A percentile compares a stretch with the other conserved stretches of the same genome.
phyloP scores from a whole-genome alignment of 805 yeast genomes.

The Saturnispora galanensis region DNA sequence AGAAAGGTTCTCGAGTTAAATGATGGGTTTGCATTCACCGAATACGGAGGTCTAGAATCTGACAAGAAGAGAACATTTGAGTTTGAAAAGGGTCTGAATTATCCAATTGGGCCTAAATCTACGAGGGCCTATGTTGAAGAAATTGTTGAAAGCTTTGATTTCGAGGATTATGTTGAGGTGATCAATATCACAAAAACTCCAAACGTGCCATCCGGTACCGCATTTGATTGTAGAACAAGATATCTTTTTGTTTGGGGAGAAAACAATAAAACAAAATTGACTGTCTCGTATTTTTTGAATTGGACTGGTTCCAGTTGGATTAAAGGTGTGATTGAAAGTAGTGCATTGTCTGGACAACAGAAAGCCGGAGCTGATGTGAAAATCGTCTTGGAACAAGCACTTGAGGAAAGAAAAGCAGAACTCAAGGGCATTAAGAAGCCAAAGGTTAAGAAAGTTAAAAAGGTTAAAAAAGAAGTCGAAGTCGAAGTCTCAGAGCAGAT shows the following conservation, averaged over 20 bases:
- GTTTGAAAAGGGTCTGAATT: conserved; percentile 68
- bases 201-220: conserved; percentile 86
- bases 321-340: conserved; percentile 78
- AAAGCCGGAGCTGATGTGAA: conserved; percentile 41
- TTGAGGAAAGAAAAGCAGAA: conserved; percentile 12
- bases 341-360: conserved; percentile 71
- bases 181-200: conserved; percentile 69
- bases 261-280: conserved; percentile 47
- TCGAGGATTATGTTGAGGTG: conserved; percentile 46
- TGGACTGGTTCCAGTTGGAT: conserved; percentile 95
- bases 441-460: neutral
- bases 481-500: neutral
- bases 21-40: conserved; percentile 38
- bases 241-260: conserved; percentile 69
- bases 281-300: conserved; percentile 62
- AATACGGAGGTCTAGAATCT: conserved; percentile 31
- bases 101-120: conserved; percentile 86
- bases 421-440: neutral
- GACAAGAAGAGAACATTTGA: conserved; percentile 37
- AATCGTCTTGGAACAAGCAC: conserved; percentile 15
- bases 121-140: conserved; percentile 61
- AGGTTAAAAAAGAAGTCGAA: neutral
- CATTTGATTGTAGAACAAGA: conserved; percentile 67
- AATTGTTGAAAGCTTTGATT: conserved; percentile 44
- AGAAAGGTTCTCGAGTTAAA: conserved; percentile 30